These are phyloP conservation scores for Blepharisma stoltei DNA, from an alignment of 73 alveolate genomes.

Conservation along the genomic window DNA sequence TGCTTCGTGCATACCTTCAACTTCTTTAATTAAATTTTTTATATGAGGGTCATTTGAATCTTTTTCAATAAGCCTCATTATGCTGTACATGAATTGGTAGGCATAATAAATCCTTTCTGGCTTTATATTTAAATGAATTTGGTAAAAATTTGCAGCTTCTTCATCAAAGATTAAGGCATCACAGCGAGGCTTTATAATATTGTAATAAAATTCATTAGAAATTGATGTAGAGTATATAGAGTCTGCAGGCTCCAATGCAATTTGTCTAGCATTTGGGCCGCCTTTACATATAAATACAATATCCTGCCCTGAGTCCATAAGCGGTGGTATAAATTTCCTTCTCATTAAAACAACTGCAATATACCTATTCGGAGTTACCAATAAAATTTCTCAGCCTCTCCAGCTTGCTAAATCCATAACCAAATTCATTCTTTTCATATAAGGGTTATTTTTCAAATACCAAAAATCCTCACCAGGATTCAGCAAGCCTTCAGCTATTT, in stretches of 20 bases:
- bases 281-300: slow-evolving; percentile 32
- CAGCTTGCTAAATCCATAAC: slow-evolving; percentile 48
- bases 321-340: slow-evolving; percentile 59
- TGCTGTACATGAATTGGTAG: slow-evolving; percentile 35
- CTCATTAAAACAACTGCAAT: slow-evolving; percentile 45
- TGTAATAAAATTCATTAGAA: slow-evolving; percentile 25
- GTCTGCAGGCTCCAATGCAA: slow-evolving; percentile 36
- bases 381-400: slow-evolving; percentile 54
- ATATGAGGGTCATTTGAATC: slow-evolving; percentile 29
- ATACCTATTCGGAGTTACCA: slow-evolving; percentile 32
- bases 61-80: slow-evolving; percentile 31
- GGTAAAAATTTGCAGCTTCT: slow-evolving; percentile 53
- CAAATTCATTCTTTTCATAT: slow-evolving; percentile 46
- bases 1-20: slow-evolving; percentile 19
- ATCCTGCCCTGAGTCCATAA: slow-evolving; percentile 49
- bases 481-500: slow-evolving; percentile 43
- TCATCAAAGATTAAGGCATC: slow-evolving; percentile 55
- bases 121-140: slow-evolving; percentile 33
- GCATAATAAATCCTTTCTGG: slow-evolving; percentile 44
- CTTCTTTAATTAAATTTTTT: slow-evolving; percentile 32
- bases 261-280: slow-evolving; percentile 31
- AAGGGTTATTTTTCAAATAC: slow-evolving; percentile 38
- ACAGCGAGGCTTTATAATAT: slow-evolving; percentile 41
- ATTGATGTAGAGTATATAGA: slow-evolving; percentile 30
- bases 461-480: slow-evolving; percentile 28